A percentile compares a stretch with the other conserved stretches of the same genome.
phyloP scores from a whole-genome alignment of 495 filamentous ascomycete genomes.

The Neurospora pannonica region DNA sequence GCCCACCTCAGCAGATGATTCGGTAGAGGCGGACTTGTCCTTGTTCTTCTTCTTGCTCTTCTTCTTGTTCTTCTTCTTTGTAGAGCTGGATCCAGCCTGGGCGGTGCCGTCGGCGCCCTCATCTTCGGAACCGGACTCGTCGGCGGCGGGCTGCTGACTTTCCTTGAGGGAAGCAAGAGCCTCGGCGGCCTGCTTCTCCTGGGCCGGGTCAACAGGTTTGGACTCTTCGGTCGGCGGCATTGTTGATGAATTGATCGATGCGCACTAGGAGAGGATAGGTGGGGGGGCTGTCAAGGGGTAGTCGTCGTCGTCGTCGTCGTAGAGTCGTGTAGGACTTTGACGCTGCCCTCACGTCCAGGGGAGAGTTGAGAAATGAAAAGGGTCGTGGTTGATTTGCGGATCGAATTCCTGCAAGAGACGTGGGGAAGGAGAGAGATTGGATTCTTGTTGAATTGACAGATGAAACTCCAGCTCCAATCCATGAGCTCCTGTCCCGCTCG shows the following conservation, averaged over 20 bases:
- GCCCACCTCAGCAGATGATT: constrained; percentile 4
- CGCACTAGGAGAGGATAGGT: not conserved
- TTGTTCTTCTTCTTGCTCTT: constrained; percentile 41
- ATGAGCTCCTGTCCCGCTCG: not conserved
- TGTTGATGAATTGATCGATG: not conserved
- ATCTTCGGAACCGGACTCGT: constrained; percentile 28
- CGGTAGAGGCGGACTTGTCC: constrained; percentile 32
- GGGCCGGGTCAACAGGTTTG: constrained; percentile 31
- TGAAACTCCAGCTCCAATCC: not conserved
- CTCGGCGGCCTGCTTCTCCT: constrained; percentile 15
- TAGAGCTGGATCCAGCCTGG: constrained; percentile 6
- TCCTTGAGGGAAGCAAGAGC: constrained; percentile 2
- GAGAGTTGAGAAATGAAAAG: not conserved
- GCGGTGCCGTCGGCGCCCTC: constrained; percentile 15
- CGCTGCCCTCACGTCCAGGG: not conserved
- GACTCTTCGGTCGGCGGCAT: constrained; percentile 29
- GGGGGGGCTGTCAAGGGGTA: not conserved
- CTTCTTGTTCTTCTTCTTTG: constrained; percentile 41
- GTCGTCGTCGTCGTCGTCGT: not conserved
- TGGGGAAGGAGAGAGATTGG: not conserved
- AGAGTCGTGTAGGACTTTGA: not conserved
- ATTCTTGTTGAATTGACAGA: not conserved
- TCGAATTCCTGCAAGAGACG: not conserved
- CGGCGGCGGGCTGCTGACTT: constrained; percentile 16
- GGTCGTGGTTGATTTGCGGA: not conserved